Evolutionary conservation across 257 asterid genomes (phyloP).

Genomic region (Solanum okadae): DNA sequence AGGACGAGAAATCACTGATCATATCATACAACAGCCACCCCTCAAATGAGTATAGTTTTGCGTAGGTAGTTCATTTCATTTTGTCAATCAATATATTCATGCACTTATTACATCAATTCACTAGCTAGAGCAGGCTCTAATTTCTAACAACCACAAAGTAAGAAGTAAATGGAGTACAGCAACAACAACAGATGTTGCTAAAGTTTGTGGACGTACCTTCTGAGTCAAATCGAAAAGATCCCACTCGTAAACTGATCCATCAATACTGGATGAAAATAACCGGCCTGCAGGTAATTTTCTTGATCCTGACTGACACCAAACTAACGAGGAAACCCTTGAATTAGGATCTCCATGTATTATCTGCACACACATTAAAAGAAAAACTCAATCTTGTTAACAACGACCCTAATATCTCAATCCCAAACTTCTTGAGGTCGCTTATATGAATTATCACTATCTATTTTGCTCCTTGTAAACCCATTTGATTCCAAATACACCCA

Average conservation of each 20-base stretch:
- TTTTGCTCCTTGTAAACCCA: not conserved
- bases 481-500: not conserved
- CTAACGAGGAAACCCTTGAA: slow-evolving; percentile 74
- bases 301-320: slow-evolving; percentile 73
- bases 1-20: not conserved
- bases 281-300: slow-evolving; percentile 42
- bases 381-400: not conserved
- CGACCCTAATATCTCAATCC: not conserved
- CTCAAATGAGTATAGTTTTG: not conserved
- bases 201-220: slow-evolving; percentile 35
- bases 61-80: not conserved
- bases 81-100: not conserved
- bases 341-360: slow-evolving; percentile 81
- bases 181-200: not conserved
- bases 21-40: not conserved
- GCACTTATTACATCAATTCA: not conserved
- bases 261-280: slow-evolving; percentile 73
- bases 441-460: not conserved
- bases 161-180: not conserved
- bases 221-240: slow-evolving; percentile 66
- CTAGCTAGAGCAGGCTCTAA: not conserved
- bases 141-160: not conserved
- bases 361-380: slow-evolving; percentile 17
- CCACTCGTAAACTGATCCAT: slow-evolving; percentile 89
- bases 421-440: not conserved